Conservation (phyloP, 2,329 filamentous ascomycete genomes). For the Myriangium duriaei region DNA sequence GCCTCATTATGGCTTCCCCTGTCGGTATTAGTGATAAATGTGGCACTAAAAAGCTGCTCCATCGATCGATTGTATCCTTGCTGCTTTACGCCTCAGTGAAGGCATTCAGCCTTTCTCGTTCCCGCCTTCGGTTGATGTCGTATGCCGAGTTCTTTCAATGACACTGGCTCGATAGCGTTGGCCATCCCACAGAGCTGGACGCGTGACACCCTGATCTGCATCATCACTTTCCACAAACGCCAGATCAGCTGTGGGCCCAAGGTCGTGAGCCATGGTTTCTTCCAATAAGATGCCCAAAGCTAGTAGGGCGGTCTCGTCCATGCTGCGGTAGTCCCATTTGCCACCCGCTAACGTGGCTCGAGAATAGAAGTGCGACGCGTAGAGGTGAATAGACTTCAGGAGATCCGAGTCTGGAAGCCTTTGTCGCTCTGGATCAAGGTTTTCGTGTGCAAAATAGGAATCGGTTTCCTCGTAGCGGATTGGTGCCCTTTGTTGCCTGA, state of each 20-base stretch:
- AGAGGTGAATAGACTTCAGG: conserved; percentile 55
- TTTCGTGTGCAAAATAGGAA: conserved; percentile 54
- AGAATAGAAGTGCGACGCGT: conserved; percentile 55
- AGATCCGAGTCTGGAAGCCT: conserved; percentile 56
- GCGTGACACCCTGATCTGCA: conserved; percentile 12
- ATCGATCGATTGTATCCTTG: too few species aligned
- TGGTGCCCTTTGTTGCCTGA: conserved; percentile 52
- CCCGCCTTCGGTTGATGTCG: too few species aligned
- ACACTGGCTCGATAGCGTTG: too few species aligned
- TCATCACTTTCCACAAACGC: conserved; percentile 53
- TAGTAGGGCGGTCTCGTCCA: conserved; percentile 68
- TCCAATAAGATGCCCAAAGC: conserved; percentile 65
- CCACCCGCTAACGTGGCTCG: conserved; percentile 15
- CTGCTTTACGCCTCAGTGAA: too few species aligned
- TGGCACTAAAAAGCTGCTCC: too few species aligned
- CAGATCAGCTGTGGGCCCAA: conserved; percentile 55
- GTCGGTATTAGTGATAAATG: too few species aligned
- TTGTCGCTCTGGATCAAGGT: conserved; percentile 35
- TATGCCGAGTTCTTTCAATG: too few species aligned
- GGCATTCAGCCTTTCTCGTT: too few species aligned
- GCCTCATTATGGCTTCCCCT: too few species aligned
- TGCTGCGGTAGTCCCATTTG: conserved; percentile 41
- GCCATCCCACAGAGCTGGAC: conserved; percentile 11
- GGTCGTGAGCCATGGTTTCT: conserved; percentile 48
- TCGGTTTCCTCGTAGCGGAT: conserved; percentile 57